Evolutionary conservation across 2,329 filamentous ascomycete species (phyloP).

Genomic region (Paecilomyces formosus): DNA sequence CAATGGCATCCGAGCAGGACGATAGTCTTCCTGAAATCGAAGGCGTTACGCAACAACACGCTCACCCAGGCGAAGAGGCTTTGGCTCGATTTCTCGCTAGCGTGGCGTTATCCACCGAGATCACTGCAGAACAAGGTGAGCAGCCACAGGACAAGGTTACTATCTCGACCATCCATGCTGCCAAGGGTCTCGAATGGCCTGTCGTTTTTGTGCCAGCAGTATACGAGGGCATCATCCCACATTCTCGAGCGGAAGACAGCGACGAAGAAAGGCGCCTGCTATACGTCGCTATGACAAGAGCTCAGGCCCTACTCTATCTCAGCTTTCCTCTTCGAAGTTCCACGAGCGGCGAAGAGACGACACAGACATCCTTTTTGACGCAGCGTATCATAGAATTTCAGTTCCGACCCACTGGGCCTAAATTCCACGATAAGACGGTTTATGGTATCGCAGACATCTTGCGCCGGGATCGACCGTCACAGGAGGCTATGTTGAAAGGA

Average conservation of each 20-base stretch:
- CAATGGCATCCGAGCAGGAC: constrained; percentile 46
- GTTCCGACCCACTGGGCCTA: constrained; percentile 60
- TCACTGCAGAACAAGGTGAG: constrained; percentile 49
- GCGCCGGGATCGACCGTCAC: constrained; percentile 51
- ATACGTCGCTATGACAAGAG: constrained; percentile 95
- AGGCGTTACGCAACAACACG: constrained; percentile 55
- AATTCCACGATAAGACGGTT: constrained; percentile 56
- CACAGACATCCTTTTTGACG: constrained; percentile 65
- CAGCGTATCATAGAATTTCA: constrained; percentile 44
- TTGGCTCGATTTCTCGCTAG: constrained; percentile 82
- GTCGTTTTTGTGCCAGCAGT: constrained; percentile 87
- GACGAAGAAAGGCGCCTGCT: constrained; percentile 83
- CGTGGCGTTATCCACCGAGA: constrained; percentile 75
- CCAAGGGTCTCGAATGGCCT: constrained; percentile 95
- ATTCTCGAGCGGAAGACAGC: constrained; percentile 73
- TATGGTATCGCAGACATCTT: constrained; percentile 66
- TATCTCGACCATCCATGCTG: constrained; percentile 91
- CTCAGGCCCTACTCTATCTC: constrained; percentile 76
- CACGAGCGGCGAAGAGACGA: constrained; percentile 51
- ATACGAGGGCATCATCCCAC: constrained; percentile 85
- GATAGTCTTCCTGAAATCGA: constrained; percentile 60
- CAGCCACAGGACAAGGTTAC: constrained; percentile 58
- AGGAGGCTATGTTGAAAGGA: constrained; percentile 46
- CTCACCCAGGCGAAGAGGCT: constrained; percentile 50
- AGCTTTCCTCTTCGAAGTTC: constrained; percentile 68